These are phyloP conservation scores for Thamnidium elegans DNA, from an alignment of 192 early-diverging fungal species.

Conservation along the genomic window DNA sequence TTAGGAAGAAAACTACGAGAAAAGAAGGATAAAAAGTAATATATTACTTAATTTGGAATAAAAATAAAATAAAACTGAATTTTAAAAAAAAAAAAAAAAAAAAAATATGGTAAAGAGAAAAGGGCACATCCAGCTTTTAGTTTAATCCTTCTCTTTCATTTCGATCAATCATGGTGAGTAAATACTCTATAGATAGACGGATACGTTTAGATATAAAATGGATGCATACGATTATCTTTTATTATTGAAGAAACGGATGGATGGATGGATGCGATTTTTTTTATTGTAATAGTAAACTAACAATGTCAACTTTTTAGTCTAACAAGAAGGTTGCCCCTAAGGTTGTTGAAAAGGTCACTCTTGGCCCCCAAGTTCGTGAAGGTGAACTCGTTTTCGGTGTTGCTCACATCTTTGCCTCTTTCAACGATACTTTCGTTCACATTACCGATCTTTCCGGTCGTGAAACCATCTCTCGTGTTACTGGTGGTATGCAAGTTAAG, in stretches of 20 bases:
- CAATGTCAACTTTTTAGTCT: slow-evolving; percentile 16
- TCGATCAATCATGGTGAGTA: slow-evolving; percentile 35
- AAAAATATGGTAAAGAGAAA: too few relatives aligned
- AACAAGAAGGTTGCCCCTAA: slow-evolving; percentile 58
- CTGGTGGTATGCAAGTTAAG: slow-evolving; percentile 99
- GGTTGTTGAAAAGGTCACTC: slow-evolving; percentile 83
- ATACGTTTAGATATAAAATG: not conserved
- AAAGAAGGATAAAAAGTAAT: slow-evolving; percentile 5
- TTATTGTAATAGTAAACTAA: not conserved
- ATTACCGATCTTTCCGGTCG: slow-evolving; percentile 99
- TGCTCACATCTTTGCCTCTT: slow-evolving; percentile 98
- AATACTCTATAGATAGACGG: not conserved
- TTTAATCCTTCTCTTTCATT: slow-evolving; percentile 26
- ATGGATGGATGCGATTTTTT: not conserved
- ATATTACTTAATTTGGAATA: too few relatives aligned
- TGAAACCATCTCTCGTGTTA: slow-evolving; percentile 98
- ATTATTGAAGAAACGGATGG: slow-evolving; percentile 1
- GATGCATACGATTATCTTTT: not conserved
- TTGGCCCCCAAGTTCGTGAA: slow-evolving; percentile 96
- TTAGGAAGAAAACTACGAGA: slow-evolving; percentile 17
- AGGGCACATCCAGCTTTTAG: not conserved
- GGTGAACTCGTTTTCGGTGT: slow-evolving; percentile 99
- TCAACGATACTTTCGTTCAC: slow-evolving; percentile 99
- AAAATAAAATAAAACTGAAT: too few relatives aligned
- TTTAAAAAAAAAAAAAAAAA: too few relatives aligned